phyloP scores from a whole-genome alignment of 495 filamentous ascomycete genomes.

The Penicillium salamii region DNA sequence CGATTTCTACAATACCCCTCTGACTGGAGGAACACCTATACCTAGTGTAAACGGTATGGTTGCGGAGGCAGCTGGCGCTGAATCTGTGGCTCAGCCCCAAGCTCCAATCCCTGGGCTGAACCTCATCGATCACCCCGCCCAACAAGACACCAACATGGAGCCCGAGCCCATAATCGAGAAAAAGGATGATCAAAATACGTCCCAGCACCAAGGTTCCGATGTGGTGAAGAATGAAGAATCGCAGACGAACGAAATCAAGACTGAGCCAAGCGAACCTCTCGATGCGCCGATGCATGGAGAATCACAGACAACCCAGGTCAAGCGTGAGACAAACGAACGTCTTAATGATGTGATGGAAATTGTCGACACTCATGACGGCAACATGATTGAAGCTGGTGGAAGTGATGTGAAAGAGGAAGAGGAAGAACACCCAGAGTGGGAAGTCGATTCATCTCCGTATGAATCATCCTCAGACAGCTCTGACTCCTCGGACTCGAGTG shows the following conservation, averaged over 20 bases:
- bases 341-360: slow-evolving; percentile 35
- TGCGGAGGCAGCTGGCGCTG: background rate
- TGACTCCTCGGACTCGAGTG: slow-evolving; percentile 53
- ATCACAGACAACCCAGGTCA: background rate
- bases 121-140: slow-evolving; percentile 29
- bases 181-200: slow-evolving; percentile 1
- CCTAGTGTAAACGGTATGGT: background rate
- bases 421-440: slow-evolving; percentile 69
- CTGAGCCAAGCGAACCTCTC: too few relatives aligned
- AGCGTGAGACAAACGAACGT: background rate
- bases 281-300: slow-evolving; percentile 5
- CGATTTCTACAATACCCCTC: slow-evolving; percentile 44
- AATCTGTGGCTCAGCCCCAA: slow-evolving; percentile 13
- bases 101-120: slow-evolving; percentile 40
- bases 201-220: background rate
- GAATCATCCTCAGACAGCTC: slow-evolving; percentile 54
- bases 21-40: slow-evolving; percentile 26
- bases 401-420: slow-evolving; percentile 42
- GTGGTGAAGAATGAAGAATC: slow-evolving; percentile 4
- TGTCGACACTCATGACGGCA: slow-evolving; percentile 11
- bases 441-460: slow-evolving; percentile 62
- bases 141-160: slow-evolving; percentile 10
- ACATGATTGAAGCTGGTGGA: slow-evolving; percentile 2
- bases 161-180: slow-evolving; percentile 6
- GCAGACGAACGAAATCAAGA: too few relatives aligned